Evolutionary conservation across 2,329 filamentous ascomycete species (phyloP).

Genomic region (Leptographium flavum): DNA sequence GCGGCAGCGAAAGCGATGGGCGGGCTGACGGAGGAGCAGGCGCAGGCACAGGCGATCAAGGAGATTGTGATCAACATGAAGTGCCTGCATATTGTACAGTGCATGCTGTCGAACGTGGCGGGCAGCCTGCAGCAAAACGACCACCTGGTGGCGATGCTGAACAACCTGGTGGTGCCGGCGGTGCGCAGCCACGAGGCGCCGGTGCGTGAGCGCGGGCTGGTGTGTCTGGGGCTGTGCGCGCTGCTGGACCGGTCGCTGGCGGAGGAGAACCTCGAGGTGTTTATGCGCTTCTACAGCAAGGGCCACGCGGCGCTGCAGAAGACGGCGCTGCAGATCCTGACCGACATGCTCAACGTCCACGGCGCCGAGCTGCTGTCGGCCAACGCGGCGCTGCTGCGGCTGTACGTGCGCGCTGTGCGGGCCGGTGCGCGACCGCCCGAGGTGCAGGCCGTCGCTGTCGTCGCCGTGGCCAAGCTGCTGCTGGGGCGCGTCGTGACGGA

Average conservation of each 20-base stretch:
- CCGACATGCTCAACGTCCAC: conserved; percentile 83
- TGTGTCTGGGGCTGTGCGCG: conserved; percentile 82
- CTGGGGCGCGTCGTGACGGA: conserved; percentile 68
- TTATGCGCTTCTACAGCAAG: conserved; percentile 92
- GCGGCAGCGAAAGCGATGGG: not conserved
- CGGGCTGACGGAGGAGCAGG: conserved; percentile 48
- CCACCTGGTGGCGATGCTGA: conserved; percentile 92
- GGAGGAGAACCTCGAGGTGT: conserved; percentile 80
- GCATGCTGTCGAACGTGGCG: conserved; percentile 87
- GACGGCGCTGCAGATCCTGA: conserved; percentile 79
- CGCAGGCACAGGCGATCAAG: conserved; percentile 61
- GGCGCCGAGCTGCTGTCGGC: conserved; percentile 60
- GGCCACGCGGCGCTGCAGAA: conserved; percentile 82
- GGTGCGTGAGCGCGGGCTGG: conserved; percentile 76
- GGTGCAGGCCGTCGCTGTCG: conserved; percentile 69
- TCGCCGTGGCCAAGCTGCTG: conserved; percentile 74
- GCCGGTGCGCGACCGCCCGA: conserved; percentile 49
- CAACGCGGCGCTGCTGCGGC: conserved; percentile 60
- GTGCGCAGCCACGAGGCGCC: conserved; percentile 87
- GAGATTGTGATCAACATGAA: conserved; percentile 98
- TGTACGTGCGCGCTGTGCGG: conserved; percentile 73
- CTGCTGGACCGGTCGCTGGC: conserved; percentile 84
- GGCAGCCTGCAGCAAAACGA: conserved; percentile 80
- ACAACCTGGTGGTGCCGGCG: conserved; percentile 90
- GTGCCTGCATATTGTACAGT: conserved; percentile 92